These are phyloP conservation scores for Apophysomyces trapeziformis DNA, from an alignment of 371 early-diverging fungal species.

Conservation along the genomic window DNA sequence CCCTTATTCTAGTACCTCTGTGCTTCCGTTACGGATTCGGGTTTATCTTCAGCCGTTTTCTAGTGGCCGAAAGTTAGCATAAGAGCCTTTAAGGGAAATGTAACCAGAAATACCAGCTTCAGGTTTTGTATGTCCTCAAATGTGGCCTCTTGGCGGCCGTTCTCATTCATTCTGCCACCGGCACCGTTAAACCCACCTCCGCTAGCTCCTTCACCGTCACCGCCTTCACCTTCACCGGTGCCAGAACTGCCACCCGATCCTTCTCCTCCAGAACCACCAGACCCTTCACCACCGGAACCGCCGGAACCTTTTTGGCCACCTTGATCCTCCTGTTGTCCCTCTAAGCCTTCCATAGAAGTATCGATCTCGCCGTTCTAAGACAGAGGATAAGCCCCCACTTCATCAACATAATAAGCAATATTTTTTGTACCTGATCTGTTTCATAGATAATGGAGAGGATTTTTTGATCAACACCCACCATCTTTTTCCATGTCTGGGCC, in stretches of 20 bases:
- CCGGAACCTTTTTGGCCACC: conserved; percentile 25
- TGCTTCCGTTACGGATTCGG: conserved; percentile 57
- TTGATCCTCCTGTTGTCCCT: conserved; percentile 35
- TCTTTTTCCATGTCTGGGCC: conserved; percentile 73
- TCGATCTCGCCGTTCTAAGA: conserved; percentile 26
- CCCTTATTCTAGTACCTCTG: conserved; percentile 48
- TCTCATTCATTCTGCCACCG: conserved; percentile 54
- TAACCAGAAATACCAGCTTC: conserved; percentile 54
- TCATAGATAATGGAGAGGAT: conserved; percentile 69
- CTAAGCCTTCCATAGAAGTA: conserved; percentile 35
- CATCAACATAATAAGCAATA: not conserved
- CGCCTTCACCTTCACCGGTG: conserved; percentile 33
- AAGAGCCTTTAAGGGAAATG: conserved; percentile 2
- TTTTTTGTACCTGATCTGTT: conserved; percentile 43
- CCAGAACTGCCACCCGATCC: conserved; percentile 34
- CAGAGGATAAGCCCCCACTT: not conserved
- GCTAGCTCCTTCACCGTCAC: conserved; percentile 37
- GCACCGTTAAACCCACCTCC: conserved; percentile 48
- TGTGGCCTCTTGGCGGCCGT: conserved; percentile 63
- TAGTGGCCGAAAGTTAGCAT: conserved; percentile 16
- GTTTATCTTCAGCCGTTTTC: conserved; percentile 53
- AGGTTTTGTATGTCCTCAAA: conserved; percentile 70
- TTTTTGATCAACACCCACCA: conserved; percentile 75
- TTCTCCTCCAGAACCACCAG: conserved; percentile 21
- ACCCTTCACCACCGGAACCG: conserved; percentile 24